A percentile compares a stretch with the other conserved stretches of the same genome.
These are phyloP conservation scores for Piper longum DNA, from an alignment of 164 flowering plant species.

Conservation along the genomic window DNA sequence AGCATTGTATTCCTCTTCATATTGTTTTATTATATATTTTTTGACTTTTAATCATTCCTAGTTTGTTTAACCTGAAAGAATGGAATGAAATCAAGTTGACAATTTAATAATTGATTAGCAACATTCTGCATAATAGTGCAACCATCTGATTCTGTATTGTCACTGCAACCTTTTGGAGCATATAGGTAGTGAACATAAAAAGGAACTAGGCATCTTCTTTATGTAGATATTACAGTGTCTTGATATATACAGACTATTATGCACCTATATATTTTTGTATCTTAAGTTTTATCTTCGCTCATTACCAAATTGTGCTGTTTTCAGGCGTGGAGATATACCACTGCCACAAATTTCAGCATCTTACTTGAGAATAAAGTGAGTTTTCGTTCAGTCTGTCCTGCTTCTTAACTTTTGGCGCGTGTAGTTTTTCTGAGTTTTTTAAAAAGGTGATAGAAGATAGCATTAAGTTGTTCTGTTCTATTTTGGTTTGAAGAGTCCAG, in stretches of 20 bases:
- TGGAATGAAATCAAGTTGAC: not conserved
- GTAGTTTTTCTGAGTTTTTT: no score
- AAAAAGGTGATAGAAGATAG: no score
- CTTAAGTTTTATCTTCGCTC: not conserved
- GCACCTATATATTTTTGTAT: not conserved
- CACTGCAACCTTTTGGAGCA: no score
- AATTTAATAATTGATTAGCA: no score
- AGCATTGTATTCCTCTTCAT: not conserved
- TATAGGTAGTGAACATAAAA: no score
- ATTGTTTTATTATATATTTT: no score
- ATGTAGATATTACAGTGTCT: not conserved
- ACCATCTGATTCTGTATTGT: no score
- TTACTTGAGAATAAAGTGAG: slow-evolving; percentile 58
- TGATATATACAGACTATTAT: not conserved
- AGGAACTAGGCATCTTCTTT: not conserved
- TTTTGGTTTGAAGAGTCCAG: no score
- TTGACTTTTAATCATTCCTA: not conserved
- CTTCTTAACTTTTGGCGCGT: not conserved
- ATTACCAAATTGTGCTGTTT: slow-evolving; percentile 7
- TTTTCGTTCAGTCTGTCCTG: slow-evolving; percentile 8
- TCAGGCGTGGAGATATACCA: slow-evolving; percentile 50
- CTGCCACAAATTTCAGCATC: slow-evolving; percentile 40
- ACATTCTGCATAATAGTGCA: not conserved
- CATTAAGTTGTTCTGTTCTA: no score
- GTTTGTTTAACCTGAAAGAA: not conserved